Conservation (phyloP, 352 stramenopile species). For the Pythium scleroteichum region DNA sequence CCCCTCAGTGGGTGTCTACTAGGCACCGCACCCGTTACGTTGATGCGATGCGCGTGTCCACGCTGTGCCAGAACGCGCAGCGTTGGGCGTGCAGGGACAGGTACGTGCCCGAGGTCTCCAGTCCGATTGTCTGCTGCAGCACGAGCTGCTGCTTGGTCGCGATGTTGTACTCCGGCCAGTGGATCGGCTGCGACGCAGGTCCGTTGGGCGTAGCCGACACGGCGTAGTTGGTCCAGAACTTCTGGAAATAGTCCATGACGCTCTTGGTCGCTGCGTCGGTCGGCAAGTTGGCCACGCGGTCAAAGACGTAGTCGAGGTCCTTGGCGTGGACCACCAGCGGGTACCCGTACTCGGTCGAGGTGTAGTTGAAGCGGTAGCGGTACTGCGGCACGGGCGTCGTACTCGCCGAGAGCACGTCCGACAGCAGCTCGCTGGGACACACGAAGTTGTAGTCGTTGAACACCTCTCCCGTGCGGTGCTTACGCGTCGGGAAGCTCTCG, state of each 20-base stretch:
- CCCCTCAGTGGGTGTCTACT: not conserved
- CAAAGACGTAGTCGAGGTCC: constrained; percentile 18
- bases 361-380: constrained; percentile 23
- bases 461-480: not conserved
- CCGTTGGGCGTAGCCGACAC: constrained; percentile 1
- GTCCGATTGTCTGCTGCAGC: constrained; percentile 1
- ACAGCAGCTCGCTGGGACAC: constrained; percentile 13
- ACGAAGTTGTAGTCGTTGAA: constrained; percentile 13
- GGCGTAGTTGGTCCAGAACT: constrained; percentile 13
- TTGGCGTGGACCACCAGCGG: constrained; percentile 10
- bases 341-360: not conserved
- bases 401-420: not conserved
- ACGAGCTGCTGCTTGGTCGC: constrained; percentile 14
- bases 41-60: constrained; percentile 5
- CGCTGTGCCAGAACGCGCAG: constrained; percentile 9
- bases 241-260: constrained; percentile 4
- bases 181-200: not conserved
- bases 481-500: no score
- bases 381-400: not conserved
- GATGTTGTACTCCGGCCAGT: constrained; percentile 6
- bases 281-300: not conserved
- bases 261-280: not conserved
- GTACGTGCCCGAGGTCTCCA: not conserved
- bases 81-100: not conserved
- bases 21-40: not conserved